Evolutionary conservation across 371 early-diverging fungal genomes (phyloP), one percentile per base, ranked within the genome.

Genomic region (Mucor saturninus): DNA sequence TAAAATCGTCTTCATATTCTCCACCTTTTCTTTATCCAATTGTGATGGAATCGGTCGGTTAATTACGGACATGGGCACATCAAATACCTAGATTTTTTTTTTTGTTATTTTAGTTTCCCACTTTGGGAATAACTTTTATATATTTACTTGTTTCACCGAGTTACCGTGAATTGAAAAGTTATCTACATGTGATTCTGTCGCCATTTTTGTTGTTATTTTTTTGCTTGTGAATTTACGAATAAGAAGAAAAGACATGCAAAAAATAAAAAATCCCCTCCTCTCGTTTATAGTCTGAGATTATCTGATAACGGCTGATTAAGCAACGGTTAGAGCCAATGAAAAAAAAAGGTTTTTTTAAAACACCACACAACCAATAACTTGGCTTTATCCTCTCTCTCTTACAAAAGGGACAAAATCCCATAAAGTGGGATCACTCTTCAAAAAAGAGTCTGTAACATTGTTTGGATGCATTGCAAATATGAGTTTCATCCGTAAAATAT

Each of bases 131-230:
- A 21, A 21, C 21, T 21, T 35, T 59, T 29, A 4, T 50, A 13
- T 48, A 45, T 13, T 7, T 43, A 74, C 79, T 48, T 75, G 73
- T 62, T 67, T 62, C 9, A 79, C 40, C 2, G 72, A 21, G 29
- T 76, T 68, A 26, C 79, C 79, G 55, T 79, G 79, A 40, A 79
- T 76, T 5, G 79, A 79, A 55, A 68, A 79, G 32, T 79, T 79
- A 52, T 79, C 79, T 7, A 74, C 68, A 11, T 28, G 28, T 3
- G 9, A 5, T 28, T 54, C 30, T 56, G 51, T 21, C 48, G 57
- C 42, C 68, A 68, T 68, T 10, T 21, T 59, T 21, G 8, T 46
- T 46, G 8, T 46, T 21, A 21, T 46, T 39, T 56, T 40, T 43
- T n/a, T 49, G 2, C 55, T 40, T 6, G 49, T 50, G 11, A 50